Evolutionary conservation across 2,329 filamentous ascomycete species (phyloP).

Genomic region (Nannizziopsis barbatae): DNA sequence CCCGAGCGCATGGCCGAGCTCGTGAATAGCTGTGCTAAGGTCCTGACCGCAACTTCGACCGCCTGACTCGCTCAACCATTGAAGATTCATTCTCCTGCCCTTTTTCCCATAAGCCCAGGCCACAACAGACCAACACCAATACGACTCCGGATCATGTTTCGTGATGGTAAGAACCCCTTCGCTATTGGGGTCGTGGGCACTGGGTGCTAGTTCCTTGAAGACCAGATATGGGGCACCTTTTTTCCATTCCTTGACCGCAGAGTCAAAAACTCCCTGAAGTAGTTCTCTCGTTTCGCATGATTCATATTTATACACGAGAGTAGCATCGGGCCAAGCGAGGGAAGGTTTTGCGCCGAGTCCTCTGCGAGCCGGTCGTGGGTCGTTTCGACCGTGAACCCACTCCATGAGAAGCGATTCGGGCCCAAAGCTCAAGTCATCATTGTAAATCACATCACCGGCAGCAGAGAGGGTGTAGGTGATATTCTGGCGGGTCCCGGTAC

Average conservation of each 20-base stretch:
- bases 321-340: slow-evolving; percentile 2
- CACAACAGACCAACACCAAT: slow-evolving; percentile 8
- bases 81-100: slow-evolving; percentile 6
- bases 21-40: slow-evolving; percentile 8
- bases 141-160: slow-evolving; percentile 4
- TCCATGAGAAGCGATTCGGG: slow-evolving; percentile 5
- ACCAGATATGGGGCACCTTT: slow-evolving; percentile 2
- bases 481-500: not conserved
- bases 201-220: slow-evolving; percentile 6
- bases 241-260: slow-evolving; percentile 6
- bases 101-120: slow-evolving; percentile 5
- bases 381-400: slow-evolving; percentile 2
- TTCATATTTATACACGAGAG: slow-evolving; percentile 7
- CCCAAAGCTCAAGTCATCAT: slow-evolving; percentile 8
- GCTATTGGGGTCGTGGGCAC: slow-evolving; percentile 1
- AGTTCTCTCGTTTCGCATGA: slow-evolving; percentile 6
- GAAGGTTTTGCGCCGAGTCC: slow-evolving; percentile 1
- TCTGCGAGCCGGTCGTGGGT: slow-evolving; percentile 1
- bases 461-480: slow-evolving; percentile 5
- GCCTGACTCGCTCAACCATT: slow-evolving; percentile 3
- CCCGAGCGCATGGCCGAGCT: slow-evolving; percentile 6
- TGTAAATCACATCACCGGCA: slow-evolving; percentile 4
- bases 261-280: slow-evolving; percentile 7
- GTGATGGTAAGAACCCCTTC: slow-evolving; percentile 8
- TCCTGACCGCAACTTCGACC: slow-evolving; percentile 6